phyloP scores from a whole-genome alignment of 805 yeast species.

The Candida andamanensis region DNA sequence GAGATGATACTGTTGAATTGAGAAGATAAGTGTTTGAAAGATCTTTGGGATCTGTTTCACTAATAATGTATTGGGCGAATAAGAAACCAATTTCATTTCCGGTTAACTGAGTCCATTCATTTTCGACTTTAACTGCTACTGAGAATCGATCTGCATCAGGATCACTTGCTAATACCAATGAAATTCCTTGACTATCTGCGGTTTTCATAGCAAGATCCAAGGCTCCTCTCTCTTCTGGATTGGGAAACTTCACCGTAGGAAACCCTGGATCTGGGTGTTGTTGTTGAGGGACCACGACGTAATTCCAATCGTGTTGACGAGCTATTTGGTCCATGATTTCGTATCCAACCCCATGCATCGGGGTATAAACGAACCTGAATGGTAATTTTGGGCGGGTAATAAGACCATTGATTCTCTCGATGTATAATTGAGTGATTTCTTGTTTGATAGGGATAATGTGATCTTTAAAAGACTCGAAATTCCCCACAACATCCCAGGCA shows the following conservation, averaged over 20 bases:
- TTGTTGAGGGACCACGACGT: slow-evolving; percentile 52
- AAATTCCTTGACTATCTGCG: slow-evolving; percentile 50
- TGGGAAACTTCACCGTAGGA: slow-evolving; percentile 84
- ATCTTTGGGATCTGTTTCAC: slow-evolving; percentile 21
- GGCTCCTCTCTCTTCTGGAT: slow-evolving; percentile 95
- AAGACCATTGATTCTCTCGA: slow-evolving; percentile 11
- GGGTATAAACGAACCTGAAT: slow-evolving; percentile 72
- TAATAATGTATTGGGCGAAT: slow-evolving; percentile 63
- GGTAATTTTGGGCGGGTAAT: slow-evolving; percentile 12
- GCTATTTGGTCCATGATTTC: slow-evolving; percentile 48
- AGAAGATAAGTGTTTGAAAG: slow-evolving; percentile 48
- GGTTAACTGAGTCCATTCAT: slow-evolving; percentile 70
- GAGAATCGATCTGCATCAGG: slow-evolving; percentile 97
- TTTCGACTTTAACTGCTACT: slow-evolving; percentile 54
- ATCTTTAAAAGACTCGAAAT: slow-evolving; percentile 21
- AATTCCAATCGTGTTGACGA: slow-evolving; percentile 28
- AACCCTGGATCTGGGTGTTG: slow-evolving; percentile 76
- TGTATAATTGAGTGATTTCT: slow-evolving; percentile 40
- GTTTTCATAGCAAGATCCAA: slow-evolving; percentile 59
- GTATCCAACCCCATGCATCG: slow-evolving; percentile 93
- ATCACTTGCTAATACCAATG: slow-evolving; percentile 79
- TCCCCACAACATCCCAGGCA: slow-evolving; percentile 43
- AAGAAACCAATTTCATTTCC: slow-evolving; percentile 90
- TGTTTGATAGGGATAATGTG: slow-evolving; percentile 38
- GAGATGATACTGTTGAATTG: slow-evolving; percentile 91